Percentiles rank a stretch among this genome's conserved stretches.
phyloP scores from a whole-genome alignment of 1,284 basidiomycete species.

The Gomphus sp. region DNA sequence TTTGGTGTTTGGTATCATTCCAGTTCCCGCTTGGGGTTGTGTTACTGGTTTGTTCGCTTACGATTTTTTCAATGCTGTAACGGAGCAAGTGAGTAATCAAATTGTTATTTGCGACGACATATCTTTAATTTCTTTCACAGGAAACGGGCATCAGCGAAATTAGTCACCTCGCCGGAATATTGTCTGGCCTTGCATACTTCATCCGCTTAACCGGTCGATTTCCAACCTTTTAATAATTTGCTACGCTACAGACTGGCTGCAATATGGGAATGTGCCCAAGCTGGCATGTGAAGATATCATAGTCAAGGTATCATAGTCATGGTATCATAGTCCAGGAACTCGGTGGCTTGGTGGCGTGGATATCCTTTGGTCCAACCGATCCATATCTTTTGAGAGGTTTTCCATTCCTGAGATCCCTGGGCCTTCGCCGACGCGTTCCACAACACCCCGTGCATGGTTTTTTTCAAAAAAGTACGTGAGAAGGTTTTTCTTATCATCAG shows the following conservation, averaged over 20 bases:
- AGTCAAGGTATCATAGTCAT: not conserved
- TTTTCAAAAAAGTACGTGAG: slow-evolving; percentile 81
- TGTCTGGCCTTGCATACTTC: slow-evolving; percentile 60
- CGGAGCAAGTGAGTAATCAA: slow-evolving; percentile 30
- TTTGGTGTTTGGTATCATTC: slow-evolving; percentile 75
- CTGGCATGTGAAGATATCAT: not conserved
- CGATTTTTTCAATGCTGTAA: slow-evolving; percentile 44
- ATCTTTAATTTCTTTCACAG: slow-evolving; percentile 20
- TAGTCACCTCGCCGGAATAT: slow-evolving; percentile 73
- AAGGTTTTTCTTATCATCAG: slow-evolving; percentile 79
- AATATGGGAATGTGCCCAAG: not conserved
- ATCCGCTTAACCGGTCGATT: slow-evolving; percentile 9
- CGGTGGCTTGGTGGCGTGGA: slow-evolving; percentile 42
- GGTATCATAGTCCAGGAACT: not conserved
- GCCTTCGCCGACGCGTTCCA: slow-evolving; percentile 22
- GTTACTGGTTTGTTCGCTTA: slow-evolving; percentile 70
- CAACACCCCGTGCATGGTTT: slow-evolving; percentile 45
- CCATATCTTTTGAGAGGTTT: slow-evolving; percentile 67
- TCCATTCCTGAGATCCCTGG: slow-evolving; percentile 37
- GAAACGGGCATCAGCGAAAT: slow-evolving; percentile 51
- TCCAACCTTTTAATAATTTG: slow-evolving; percentile 5
- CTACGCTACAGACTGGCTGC: not conserved
- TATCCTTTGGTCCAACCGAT: slow-evolving; percentile 62
- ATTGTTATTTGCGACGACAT: not conserved
- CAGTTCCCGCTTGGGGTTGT: slow-evolving; percentile 75